phyloP scores from a whole-genome alignment of 768 basidiomycete genomes.

The Hygrophorus russula region DNA sequence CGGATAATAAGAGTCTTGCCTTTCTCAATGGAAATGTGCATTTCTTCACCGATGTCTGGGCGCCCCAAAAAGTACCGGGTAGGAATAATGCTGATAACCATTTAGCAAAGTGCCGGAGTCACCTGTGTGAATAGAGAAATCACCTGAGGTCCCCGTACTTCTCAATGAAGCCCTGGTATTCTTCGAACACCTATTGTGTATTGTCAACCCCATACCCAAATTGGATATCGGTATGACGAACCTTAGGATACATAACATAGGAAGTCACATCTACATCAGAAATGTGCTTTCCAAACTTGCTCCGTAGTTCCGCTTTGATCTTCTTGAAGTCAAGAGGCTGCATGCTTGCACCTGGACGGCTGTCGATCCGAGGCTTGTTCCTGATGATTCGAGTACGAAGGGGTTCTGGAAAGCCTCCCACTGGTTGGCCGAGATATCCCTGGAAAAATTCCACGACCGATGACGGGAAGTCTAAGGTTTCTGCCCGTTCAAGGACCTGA shows the following conservation, averaged over 20 bases:
- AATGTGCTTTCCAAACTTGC: slow-evolving; percentile 93
- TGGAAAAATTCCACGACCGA: slow-evolving; percentile 99
- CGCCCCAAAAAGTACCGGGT: slow-evolving; percentile 96
- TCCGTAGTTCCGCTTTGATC: slow-evolving; percentile 85
- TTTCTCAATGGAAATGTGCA: slow-evolving; percentile 92
- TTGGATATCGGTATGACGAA: slow-evolving; percentile 17
- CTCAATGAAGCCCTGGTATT: slow-evolving; percentile 89
- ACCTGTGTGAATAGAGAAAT: slow-evolving; percentile 12
- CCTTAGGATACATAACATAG: slow-evolving; percentile 99
- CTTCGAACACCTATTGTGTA: slow-evolving; percentile 76
- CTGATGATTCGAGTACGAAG: slow-evolving; percentile 86
- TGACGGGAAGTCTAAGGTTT: slow-evolving; percentile 92
- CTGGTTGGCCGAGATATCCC: slow-evolving; percentile 95
- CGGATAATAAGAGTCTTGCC: slow-evolving; percentile 97
- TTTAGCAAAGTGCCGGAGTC: slow-evolving; percentile 5
- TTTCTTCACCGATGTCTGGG: slow-evolving; percentile 87
- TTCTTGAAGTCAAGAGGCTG: slow-evolving; percentile 89
- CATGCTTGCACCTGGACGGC: slow-evolving; percentile 84
- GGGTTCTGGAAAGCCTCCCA: slow-evolving; percentile 98
- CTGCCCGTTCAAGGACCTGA: slow-evolving; percentile 79
- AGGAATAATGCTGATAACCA: slow-evolving; percentile 63
- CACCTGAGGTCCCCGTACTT: slow-evolving; percentile 93
- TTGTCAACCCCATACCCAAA: neutral
- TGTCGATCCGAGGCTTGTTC: slow-evolving; percentile 88
- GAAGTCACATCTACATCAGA: slow-evolving; percentile 88